These are phyloP conservation scores for Gyromitra esculenta DNA, from an alignment of 2,329 filamentous ascomycete genomes.

Conservation along the genomic window DNA sequence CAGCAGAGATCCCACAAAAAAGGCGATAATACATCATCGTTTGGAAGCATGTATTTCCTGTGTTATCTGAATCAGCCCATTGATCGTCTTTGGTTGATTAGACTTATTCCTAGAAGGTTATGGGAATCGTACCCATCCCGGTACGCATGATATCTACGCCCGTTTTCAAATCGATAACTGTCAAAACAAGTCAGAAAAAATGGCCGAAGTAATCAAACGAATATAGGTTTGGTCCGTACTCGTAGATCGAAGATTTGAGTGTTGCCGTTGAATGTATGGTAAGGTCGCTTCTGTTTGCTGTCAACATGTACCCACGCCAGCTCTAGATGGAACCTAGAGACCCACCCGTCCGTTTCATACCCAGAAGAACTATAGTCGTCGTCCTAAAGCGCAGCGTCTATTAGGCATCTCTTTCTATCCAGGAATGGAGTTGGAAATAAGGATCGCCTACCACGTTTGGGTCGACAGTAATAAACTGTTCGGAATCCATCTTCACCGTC, in stretches of 20 bases:
- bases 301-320: slow-evolving; percentile 23
- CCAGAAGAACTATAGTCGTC: slow-evolving; percentile 36
- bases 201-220: not conserved
- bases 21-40: slow-evolving; percentile 35
- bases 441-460: slow-evolving; percentile 17
- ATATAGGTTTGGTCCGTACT: slow-evolving; percentile 14
- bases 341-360: slow-evolving; percentile 40
- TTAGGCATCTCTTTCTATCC: slow-evolving; percentile 10
- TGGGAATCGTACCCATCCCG: slow-evolving; percentile 35
- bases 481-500: slow-evolving; percentile 26
- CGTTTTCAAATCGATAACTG: slow-evolving; percentile 48
- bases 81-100: not conserved
- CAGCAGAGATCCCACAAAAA: not conserved
- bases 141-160: slow-evolving; percentile 47
- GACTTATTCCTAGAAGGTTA: not conserved
- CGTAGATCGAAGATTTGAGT: slow-evolving; percentile 37
- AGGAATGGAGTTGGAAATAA: not conserved
- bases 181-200: slow-evolving; percentile 13
- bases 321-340: not conserved
- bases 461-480: slow-evolving; percentile 27
- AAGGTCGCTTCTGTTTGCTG: slow-evolving; percentile 21
- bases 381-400: slow-evolving; percentile 6
- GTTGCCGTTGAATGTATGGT: slow-evolving; percentile 37
- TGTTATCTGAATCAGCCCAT: not conserved
- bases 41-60: slow-evolving; percentile 48